Evolutionary conservation across 306 rosid genomes (phyloP).

Genomic region (Inga leiocalycina): DNA sequence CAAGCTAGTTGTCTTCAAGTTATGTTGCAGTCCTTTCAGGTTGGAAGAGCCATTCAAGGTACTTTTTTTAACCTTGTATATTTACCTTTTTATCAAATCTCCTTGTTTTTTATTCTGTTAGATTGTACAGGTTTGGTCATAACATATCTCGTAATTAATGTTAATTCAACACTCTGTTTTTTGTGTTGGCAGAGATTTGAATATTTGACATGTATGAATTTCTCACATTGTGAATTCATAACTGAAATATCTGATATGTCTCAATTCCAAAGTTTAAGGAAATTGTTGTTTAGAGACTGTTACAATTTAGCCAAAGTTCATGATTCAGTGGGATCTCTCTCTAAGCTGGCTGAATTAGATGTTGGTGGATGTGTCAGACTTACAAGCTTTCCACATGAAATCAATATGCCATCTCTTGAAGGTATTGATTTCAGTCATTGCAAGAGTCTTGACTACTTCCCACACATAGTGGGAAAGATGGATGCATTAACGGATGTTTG

Average conservation of each 20-base stretch:
- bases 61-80: background rate
- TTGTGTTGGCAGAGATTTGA: background rate
- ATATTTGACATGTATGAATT: background rate
- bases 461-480: conserved; percentile 4
- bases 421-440: background rate
- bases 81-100: background rate
- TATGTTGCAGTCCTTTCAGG: background rate
- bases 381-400: background rate
- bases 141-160: background rate
- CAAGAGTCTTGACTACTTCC: background rate
- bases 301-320: background rate
- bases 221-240: background rate
- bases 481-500: background rate
- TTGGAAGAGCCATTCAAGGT: background rate
- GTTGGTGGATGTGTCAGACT: background rate
- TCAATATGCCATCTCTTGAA: background rate
- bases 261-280: background rate
- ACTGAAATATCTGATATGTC: background rate
- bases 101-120: background rate
- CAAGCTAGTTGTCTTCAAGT: background rate
- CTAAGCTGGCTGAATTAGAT: background rate
- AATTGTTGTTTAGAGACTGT: background rate
- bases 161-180: background rate
- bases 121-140: background rate
- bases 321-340: background rate